These are phyloP conservation scores for Linnemannia exigua DNA, from an alignment of 192 early-diverging fungal genomes.

Conservation along the genomic window DNA sequence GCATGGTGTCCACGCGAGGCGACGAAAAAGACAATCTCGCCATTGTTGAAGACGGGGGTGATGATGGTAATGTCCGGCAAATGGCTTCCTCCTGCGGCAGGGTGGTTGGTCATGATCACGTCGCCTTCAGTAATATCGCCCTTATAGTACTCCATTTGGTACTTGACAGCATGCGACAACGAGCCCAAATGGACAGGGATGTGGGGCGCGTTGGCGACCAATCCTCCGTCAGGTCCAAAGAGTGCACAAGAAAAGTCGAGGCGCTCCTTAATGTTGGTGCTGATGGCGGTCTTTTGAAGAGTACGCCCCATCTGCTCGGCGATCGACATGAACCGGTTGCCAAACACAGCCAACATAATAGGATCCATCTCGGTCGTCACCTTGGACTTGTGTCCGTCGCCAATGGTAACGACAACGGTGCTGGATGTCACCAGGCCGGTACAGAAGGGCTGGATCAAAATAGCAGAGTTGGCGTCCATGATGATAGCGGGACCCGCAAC, in stretches of 20 bases:
- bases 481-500: slow-evolving; percentile 92
- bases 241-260: slow-evolving; percentile 98
- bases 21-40: slow-evolving; percentile 91
- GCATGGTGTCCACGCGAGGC: slow-evolving; percentile 95
- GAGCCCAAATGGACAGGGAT: slow-evolving; percentile 95
- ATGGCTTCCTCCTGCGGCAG: slow-evolving; percentile 94
- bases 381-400: slow-evolving; percentile 54
- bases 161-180: slow-evolving; percentile 93
- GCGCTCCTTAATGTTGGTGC: slow-evolving; percentile 98
- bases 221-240: slow-evolving; percentile 89
- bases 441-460: slow-evolving; percentile 90
- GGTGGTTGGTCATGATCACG: slow-evolving; percentile 96
- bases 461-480: slow-evolving; percentile 89
- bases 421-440: slow-evolving; percentile 78
- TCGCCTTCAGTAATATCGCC: slow-evolving; percentile 87
- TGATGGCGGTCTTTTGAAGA: slow-evolving; percentile 93
- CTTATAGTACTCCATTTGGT: slow-evolving; percentile 86
- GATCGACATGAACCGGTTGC: slow-evolving; percentile 98
- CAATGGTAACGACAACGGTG: slow-evolving; percentile 73
- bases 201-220: slow-evolving; percentile 91
- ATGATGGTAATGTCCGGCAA: slow-evolving; percentile 97
- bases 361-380: slow-evolving; percentile 81
- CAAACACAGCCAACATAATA: slow-evolving; percentile 92
- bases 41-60: slow-evolving; percentile 91
- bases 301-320: slow-evolving; percentile 98